These are phyloP conservation scores for Cavenderia fasciculata DNA, from an alignment of 78 protist species.

Conservation along the genomic window DNA sequence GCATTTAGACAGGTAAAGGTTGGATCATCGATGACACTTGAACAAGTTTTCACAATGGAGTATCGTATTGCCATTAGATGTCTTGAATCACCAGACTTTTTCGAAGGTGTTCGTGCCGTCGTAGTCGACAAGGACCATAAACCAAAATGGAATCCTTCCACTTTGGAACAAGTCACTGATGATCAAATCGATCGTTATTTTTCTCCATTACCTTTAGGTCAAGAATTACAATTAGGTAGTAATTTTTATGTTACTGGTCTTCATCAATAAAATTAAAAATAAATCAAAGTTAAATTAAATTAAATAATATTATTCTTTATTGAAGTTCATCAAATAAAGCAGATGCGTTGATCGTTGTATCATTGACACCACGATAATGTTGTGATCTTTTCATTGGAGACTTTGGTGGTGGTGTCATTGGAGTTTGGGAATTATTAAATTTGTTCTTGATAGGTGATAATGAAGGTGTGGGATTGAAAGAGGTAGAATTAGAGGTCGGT, in stretches of 20 bases:
- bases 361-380: too few relatives aligned
- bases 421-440: too few relatives aligned
- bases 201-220: constrained; percentile 31
- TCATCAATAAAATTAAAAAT: neutral
- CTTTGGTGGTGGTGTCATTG: too few relatives aligned
- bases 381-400: too few relatives aligned
- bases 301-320: too few relatives aligned
- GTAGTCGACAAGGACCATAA: constrained; percentile 81
- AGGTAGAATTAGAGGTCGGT: too few relatives aligned
- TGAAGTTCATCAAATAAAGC: too few relatives aligned
- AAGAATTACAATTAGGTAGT: constrained; percentile 64
- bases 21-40: constrained; percentile 17
- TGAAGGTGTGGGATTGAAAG: too few relatives aligned
- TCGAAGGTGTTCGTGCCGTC: constrained; percentile 81
- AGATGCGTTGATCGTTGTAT: too few relatives aligned
- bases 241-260: neutral
- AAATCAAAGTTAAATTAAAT: too few relatives aligned
- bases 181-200: constrained; percentile 71
- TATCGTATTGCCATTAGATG: constrained; percentile 60
- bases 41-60: constrained; percentile 58
- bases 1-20: constrained; percentile 69
- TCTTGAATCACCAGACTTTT: constrained; percentile 35
- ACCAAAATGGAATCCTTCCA: constrained; percentile 83
- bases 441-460: too few relatives aligned
- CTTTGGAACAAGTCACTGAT: constrained; percentile 59